phyloP scores from a whole-genome alignment of 495 filamentous ascomycete genomes.

The Neurospora intermedia region DNA sequence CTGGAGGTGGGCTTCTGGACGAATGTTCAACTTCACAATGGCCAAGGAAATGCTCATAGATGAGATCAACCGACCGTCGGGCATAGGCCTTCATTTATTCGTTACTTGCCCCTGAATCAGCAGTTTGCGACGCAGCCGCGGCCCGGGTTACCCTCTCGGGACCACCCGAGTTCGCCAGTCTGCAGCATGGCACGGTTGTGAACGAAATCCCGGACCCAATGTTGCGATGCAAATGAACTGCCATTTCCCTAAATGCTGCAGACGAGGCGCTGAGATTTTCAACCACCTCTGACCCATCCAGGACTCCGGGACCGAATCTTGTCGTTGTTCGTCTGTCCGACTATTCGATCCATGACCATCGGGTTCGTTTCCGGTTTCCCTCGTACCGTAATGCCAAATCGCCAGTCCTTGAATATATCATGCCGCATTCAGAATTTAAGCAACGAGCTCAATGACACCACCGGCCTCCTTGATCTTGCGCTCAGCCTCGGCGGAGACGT shows the following conservation, averaged over 20 bases:
- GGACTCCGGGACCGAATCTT: constrained; percentile 23
- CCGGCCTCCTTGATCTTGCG: constrained; percentile 26
- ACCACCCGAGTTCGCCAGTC: not conserved
- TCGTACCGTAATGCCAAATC: constrained; percentile 27
- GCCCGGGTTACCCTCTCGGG: not conserved
- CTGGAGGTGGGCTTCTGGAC: not conserved
- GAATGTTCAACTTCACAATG: not conserved
- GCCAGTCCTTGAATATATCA: constrained; percentile 20
- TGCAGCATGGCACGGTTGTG: not conserved
- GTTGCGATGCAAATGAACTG: constrained; percentile 22
- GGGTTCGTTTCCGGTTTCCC: constrained; percentile 19
- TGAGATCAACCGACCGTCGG: not conserved
- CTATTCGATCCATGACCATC: constrained; percentile 19
- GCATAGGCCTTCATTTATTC: not conserved
- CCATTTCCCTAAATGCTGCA: constrained; percentile 27
- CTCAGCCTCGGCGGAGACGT: constrained; percentile 27
- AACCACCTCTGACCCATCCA: constrained; percentile 22
- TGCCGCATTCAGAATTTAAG: constrained; percentile 17
- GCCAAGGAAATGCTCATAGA: not conserved
- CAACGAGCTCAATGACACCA: constrained; percentile 26
- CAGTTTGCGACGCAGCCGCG: not conserved
- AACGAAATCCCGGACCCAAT: constrained; percentile 2
- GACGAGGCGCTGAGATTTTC: constrained; percentile 13
- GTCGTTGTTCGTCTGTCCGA: constrained; percentile 14
- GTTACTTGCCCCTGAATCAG: not conserved